A percentile compares a stretch with the other conserved stretches of the same genome.
These are phyloP conservation scores for Amanita rimosa DNA, from an alignment of 768 basidiomycete genomes.

Conservation along the genomic window DNA sequence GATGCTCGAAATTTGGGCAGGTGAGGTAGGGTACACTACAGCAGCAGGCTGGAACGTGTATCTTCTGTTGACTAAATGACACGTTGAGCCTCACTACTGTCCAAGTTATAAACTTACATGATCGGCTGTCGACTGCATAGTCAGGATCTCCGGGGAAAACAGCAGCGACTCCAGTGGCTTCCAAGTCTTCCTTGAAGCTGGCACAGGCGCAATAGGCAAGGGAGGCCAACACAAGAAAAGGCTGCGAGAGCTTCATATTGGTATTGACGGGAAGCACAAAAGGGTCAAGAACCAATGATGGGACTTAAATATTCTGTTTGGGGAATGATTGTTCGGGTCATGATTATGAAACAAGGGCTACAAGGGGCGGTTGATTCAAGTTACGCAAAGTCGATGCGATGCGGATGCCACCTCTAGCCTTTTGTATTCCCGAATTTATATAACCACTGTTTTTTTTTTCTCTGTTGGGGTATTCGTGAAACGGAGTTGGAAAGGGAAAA, in stretches of 20 bases:
- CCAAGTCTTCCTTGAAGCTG: neutral
- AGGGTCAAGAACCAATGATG: too few species aligned
- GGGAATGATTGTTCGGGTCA: too few species aligned
- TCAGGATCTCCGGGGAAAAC: slow-evolving; percentile 1
- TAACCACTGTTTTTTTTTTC: too few species aligned
- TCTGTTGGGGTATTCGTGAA: too few species aligned
- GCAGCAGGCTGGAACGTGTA: slow-evolving; percentile 19
- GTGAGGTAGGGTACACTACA: slow-evolving; percentile 16
- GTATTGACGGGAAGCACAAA: neutral
- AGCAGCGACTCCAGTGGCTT: neutral
- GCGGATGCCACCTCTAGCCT: too few species aligned
- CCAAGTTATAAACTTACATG: neutral
- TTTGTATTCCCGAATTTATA: too few species aligned
- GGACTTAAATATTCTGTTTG: too few species aligned
- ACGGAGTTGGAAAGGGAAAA: too few species aligned
- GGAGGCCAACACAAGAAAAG: neutral
- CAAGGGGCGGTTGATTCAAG: too few species aligned
- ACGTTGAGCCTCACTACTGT: neutral
- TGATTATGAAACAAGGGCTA: too few species aligned
- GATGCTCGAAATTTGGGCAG: slow-evolving; percentile 17
- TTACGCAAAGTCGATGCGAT: too few species aligned
- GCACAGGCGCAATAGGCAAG: neutral
- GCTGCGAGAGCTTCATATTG: neutral
- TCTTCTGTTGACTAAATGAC: slow-evolving; percentile 17
- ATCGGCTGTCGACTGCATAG: neutral